These are phyloP conservation scores for Xylaria sp. DNA, from an alignment of 2,329 filamentous ascomycete genomes.

Conservation along the genomic window DNA sequence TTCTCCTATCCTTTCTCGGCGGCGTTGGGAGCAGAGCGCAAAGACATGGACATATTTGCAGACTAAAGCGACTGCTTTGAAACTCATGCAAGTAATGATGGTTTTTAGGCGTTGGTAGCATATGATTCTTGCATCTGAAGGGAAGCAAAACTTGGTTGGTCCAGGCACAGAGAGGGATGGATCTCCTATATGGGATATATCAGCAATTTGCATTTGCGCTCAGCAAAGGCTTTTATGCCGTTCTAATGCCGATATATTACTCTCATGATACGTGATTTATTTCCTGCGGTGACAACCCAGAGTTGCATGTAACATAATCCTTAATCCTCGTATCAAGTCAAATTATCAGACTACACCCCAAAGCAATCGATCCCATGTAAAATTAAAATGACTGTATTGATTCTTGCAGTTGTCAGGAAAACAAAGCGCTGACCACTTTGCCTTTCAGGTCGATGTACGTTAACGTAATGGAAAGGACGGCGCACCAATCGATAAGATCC, in stretches of 20 bases:
- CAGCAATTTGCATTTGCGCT: conserved; percentile 22
- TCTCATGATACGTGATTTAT: neutral
- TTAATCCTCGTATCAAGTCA: neutral
- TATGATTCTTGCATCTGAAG: conserved; percentile 32
- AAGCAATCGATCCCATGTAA: neutral
- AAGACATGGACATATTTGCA: conserved; percentile 16
- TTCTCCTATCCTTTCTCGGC: conserved; percentile 3
- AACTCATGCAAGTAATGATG: neutral
- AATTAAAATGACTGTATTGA: neutral
- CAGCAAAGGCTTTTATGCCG: neutral
- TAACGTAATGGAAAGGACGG: neutral
- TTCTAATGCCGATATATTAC: neutral
- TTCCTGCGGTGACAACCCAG: neutral
- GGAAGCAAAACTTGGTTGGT: conserved; percentile 21
- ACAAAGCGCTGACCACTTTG: no score
- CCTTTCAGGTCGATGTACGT: no score
- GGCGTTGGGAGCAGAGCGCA: conserved; percentile 26
- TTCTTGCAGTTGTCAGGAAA: neutral
- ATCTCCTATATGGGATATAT: conserved; percentile 25
- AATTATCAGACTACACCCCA: neutral
- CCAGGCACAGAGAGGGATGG: conserved; percentile 4
- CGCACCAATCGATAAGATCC: conserved; percentile 19
- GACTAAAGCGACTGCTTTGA: conserved; percentile 14
- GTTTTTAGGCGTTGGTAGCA: conserved; percentile 35
- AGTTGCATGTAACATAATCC: neutral